phyloP scores from a whole-genome alignment of 2,329 filamentous ascomycete genomes.

The Neoarthrinium moseri region DNA sequence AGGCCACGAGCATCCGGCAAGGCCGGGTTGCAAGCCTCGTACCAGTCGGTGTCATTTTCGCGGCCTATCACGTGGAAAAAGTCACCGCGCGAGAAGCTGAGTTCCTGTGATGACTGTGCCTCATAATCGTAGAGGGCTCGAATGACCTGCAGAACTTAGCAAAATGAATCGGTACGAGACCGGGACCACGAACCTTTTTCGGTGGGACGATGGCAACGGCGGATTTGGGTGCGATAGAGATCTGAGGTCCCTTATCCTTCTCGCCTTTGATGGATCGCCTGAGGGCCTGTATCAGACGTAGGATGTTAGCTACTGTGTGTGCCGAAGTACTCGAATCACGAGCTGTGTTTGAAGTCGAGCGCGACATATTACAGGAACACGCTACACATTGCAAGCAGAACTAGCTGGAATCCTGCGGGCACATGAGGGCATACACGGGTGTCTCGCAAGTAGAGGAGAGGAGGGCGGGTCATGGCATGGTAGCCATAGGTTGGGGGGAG shows the following conservation, averaged over 20 bases:
- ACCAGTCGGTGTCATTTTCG: slow-evolving; percentile 94
- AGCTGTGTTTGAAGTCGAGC: slow-evolving; percentile 16
- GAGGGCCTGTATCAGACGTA: slow-evolving; percentile 63
- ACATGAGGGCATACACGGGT: not conserved
- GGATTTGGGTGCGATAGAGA: slow-evolving; percentile 80
- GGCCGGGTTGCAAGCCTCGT: slow-evolving; percentile 95
- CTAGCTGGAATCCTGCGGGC: too few relatives aligned
- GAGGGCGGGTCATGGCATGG: slow-evolving; percentile 10
- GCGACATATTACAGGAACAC: slow-evolving; percentile 22
- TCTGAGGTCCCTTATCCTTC: slow-evolving; percentile 71
- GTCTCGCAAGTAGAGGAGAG: slow-evolving; percentile 13
- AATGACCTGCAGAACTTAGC: slow-evolving; percentile 69
- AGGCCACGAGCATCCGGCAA: slow-evolving; percentile 84
- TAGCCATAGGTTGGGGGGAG: too few relatives aligned
- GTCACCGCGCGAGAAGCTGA: slow-evolving; percentile 91
- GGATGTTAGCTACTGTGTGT: slow-evolving; percentile 29
- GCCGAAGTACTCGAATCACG: slow-evolving; percentile 21
- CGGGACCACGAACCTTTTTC: slow-evolving; percentile 71
- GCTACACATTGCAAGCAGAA: slow-evolving; percentile 4
- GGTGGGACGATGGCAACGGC: slow-evolving; percentile 86
- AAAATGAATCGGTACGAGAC: slow-evolving; percentile 4
- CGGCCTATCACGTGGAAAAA: slow-evolving; percentile 98
- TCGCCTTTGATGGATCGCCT: slow-evolving; percentile 89
- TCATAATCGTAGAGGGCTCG: slow-evolving; percentile 93
- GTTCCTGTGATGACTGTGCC: slow-evolving; percentile 72